phyloP scores from a whole-genome alignment of 495 filamentous ascomycete genomes.

The Hyaloscypha bicolor region DNA sequence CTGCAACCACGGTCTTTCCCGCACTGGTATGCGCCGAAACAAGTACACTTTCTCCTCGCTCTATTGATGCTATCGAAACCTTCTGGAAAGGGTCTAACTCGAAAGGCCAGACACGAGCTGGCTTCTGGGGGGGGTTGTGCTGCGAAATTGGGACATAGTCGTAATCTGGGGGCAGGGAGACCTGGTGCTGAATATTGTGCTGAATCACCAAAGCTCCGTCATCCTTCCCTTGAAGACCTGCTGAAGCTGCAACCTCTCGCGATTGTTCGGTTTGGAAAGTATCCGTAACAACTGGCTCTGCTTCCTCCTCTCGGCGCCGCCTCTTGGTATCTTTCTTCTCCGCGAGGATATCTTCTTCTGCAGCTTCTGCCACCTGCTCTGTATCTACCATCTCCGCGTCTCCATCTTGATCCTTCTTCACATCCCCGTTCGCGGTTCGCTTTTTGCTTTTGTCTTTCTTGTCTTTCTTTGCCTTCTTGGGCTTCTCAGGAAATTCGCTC shows the following conservation, averaged over 20 bases:
- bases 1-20: slow-evolving; percentile 96
- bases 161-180: slow-evolving; percentile 90
- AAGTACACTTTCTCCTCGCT: slow-evolving; percentile 91
- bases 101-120: slow-evolving; percentile 83
- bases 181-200: slow-evolving; percentile 98
- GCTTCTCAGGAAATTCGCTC: slow-evolving; percentile 34
- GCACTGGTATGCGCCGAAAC: slow-evolving; percentile 98
- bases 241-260: slow-evolving; percentile 78
- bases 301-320: slow-evolving; percentile 68
- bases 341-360: slow-evolving; percentile 38
- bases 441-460: slow-evolving; percentile 60
- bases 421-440: slow-evolving; percentile 77
- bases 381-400: slow-evolving; percentile 56
- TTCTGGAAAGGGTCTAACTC: slow-evolving; percentile 96
- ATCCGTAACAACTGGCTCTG: slow-evolving; percentile 86
- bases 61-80: slow-evolving; percentile 87
- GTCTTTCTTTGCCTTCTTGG: slow-evolving; percentile 39
- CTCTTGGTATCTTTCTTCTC: slow-evolving; percentile 69
- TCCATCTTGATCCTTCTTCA: slow-evolving; percentile 54
- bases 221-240: slow-evolving; percentile 69
- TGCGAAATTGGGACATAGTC: slow-evolving; percentile 89
- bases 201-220: slow-evolving; percentile 73
- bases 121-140: slow-evolving; percentile 82
- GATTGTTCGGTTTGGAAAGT: slow-evolving; percentile 96
- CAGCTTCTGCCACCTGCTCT: slow-evolving; percentile 34